Evolutionary conservation across 495 filamentous ascomycete genomes (phyloP), one percentile per base, ranked within the genome.

Genomic region (Neurospora cerealis): DNA sequence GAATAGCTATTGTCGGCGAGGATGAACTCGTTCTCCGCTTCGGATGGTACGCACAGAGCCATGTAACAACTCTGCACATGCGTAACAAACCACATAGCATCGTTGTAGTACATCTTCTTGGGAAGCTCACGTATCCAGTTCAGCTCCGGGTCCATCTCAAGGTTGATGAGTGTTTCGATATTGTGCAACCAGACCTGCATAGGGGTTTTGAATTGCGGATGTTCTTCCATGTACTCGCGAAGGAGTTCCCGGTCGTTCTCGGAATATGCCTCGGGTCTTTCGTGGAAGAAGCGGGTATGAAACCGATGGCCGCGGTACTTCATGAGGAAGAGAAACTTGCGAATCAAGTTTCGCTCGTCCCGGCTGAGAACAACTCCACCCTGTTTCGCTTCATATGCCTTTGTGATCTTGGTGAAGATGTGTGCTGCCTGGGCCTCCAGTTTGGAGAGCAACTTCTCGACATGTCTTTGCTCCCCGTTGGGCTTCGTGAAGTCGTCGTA

Each of bases 241-340:
- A 88, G 28, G 2, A 44, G 4, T 4, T 80, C 77, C 69, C 77
- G 78, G 74, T 89, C 87, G 42, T 84, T 73, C 13, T 32, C 62
- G 8, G 77, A 42, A 73, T 88, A 88, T 4, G 72, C 74, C 9
- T 85, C 83, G 2, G 75, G 62, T 8, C 46, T 78, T 17, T 83
- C 75, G 41, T 80, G 75, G 74, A 80, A 78, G 76, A 80, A 86
- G 8, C 80, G 78, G 28, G 69, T 32, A 42, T 82, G 77, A 48
- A 86, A 85, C 8, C 38, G 42, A 1, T 46, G 48, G 48, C 75
- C 76, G 24, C 87, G 84, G 72, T 86, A 88, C 70, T 84, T 85
- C 80, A 89, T 84, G 21, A 89, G 79, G 77, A 88, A 88, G 19
- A 88, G 78, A 72, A 89, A 88, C 70, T 86, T 88, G 73, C 87